Evolutionary conservation across 73 alveolate species (phyloP), one percentile per base, ranked within the genome.

Genomic region (Symbiodinium natans): DNA sequence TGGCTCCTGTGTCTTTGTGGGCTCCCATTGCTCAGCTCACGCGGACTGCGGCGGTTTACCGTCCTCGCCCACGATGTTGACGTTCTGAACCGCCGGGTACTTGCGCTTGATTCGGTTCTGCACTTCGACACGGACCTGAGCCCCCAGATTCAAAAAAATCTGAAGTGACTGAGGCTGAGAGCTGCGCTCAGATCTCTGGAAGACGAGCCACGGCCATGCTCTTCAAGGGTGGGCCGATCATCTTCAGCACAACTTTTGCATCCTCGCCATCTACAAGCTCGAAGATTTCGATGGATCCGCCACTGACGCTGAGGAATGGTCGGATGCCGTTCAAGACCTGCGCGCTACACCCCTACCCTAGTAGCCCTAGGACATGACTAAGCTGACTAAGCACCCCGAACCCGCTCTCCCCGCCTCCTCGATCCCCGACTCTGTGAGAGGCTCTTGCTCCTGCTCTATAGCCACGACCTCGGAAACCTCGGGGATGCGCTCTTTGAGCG

Each of bases 381-480:
- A 11, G 83, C 15, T 71, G 10, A 27, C 29, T 71, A 31, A 9
- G 75, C 75, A 21, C 27, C 31, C 0, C 3, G n/a, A 56, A 56
- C 17, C 17, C 63, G 17, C 63, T 48, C 63, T 17, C 17, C 59
- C 13, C 43, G 36, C 95, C 95, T 88, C 95, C 86, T 88, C 95
- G 68, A 68, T 77, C 74, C 82, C 99, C 99, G 85, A 99, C 93
- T 94, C 99, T 99, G 98, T 99, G 99, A n/a, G 99, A 99, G 63
- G 99, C 99, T 68, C 99, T 99, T 52, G 99, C 99, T 59, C 99
- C 71, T 75, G 99, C 99, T 48, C 99, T 82, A 82, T 99, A 99
- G 82, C 99, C 99, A 95, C 99, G 99, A 56, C 99, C 99, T 31
- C 99, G 99, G 84, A 99, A 99, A 89, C 99, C 99, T 88, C 95